These are phyloP conservation scores for Biancaea sappan DNA, from an alignment of 306 rosid species.

Conservation along the genomic window DNA sequence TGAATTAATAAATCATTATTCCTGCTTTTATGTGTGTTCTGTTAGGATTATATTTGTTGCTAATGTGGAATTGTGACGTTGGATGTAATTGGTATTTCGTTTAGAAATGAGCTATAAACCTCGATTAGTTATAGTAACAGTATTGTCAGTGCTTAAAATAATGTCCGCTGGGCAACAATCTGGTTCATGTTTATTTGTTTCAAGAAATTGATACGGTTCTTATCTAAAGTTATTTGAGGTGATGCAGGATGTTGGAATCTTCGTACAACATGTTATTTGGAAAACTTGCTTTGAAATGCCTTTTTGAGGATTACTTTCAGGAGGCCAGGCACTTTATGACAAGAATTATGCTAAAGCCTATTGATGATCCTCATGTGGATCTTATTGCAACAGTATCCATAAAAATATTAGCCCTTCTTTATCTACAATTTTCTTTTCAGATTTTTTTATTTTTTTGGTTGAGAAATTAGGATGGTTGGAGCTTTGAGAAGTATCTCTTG, in stretches of 20 bases:
- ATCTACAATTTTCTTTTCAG: background rate
- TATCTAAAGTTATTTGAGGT: constrained; percentile 9
- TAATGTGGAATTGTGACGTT: background rate
- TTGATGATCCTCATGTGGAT: constrained; percentile 96
- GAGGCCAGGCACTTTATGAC: constrained; percentile 72
- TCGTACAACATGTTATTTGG: constrained; percentile 83
- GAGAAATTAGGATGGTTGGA: background rate
- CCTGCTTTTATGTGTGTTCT: background rate
- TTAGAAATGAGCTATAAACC: background rate
- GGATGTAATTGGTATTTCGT: background rate
- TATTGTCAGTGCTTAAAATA: background rate
- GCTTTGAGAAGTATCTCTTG: constrained; percentile 27
- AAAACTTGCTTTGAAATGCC: constrained; percentile 80
- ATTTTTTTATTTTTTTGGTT: background rate
- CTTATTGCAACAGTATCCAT: constrained; percentile 84
- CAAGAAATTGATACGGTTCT: background rate
- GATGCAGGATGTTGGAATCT: constrained; percentile 86
- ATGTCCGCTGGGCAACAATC: background rate
- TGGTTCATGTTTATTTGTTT: background rate
- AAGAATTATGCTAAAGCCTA: constrained; percentile 88
- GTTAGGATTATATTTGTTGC: background rate
- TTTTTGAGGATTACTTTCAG: constrained; percentile 80
- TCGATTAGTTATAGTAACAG: background rate
- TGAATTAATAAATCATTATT: background rate
- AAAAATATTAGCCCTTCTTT: background rate